These are phyloP conservation scores for Entomortierella parvispora DNA, from an alignment of 192 early-diverging fungal species.

Conservation along the genomic window DNA sequence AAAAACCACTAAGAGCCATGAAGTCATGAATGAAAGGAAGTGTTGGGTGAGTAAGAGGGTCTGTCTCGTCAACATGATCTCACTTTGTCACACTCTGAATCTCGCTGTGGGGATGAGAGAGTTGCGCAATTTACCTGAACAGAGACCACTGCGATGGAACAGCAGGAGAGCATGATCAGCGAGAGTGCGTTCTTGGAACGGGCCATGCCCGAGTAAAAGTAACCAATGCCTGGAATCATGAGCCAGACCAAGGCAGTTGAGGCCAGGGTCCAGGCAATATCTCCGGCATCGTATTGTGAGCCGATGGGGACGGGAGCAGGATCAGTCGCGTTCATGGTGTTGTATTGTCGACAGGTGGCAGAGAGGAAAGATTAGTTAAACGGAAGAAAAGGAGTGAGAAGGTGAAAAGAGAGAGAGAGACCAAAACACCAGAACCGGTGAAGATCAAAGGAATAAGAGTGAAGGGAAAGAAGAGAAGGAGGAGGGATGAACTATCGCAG, in stretches of 20 bases:
- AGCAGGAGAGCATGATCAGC: constrained; percentile 84
- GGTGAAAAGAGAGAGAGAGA: background rate
- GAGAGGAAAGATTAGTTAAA: no score
- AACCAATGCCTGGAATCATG: constrained; percentile 95
- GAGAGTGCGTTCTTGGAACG: constrained; percentile 95
- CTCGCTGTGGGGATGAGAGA: no score
- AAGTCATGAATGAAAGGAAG: background rate
- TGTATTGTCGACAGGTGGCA: background rate
- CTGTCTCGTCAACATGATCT: no score
- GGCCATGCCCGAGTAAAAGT: constrained; percentile 96
- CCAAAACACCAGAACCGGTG: background rate
- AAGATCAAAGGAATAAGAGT: background rate
- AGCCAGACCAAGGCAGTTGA: constrained; percentile 87
- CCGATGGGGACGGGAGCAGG: constrained; percentile 3
- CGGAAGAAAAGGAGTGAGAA: background rate
- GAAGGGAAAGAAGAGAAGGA: background rate
- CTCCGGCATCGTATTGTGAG: constrained; percentile 52
- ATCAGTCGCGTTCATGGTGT: constrained; percentile 22
- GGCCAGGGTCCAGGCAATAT: constrained; percentile 75
- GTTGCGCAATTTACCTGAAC: constrained; percentile 77
- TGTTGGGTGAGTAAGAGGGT: background rate
- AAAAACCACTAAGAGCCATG: constrained; percentile 77
- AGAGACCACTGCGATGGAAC: constrained; percentile 84
- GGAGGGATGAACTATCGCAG: background rate
- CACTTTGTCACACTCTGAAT: no score